These are phyloP conservation scores for Pseudogymnoascus sp. DNA, from an alignment of 2,329 filamentous ascomycete genomes.

Conservation along the genomic window DNA sequence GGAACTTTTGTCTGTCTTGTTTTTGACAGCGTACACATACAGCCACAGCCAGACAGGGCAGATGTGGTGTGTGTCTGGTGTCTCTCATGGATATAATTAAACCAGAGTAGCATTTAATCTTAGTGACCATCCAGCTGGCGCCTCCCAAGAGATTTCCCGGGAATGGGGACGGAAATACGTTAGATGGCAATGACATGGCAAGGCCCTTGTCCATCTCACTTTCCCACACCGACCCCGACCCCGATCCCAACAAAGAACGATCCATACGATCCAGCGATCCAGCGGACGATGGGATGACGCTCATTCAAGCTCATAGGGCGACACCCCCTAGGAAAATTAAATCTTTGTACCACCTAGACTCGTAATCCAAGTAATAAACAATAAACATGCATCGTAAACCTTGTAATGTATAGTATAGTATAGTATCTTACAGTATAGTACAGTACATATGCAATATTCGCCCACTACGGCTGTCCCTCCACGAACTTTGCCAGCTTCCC, in stretches of 20 bases:
- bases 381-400: neutral
- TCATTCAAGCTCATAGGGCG: neutral
- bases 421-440: neutral
- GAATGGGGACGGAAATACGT: neutral
- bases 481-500: neutral
- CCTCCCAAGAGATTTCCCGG: neutral
- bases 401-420: neutral
- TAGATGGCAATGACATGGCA: neutral
- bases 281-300: neutral
- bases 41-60: neutral
- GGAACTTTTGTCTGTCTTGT: neutral
- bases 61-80: neutral
- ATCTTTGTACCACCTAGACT: neutral
- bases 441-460: neutral
- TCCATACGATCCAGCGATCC: neutral
- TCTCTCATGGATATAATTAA: neutral
- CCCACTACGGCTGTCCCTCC: neutral
- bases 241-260: neutral
- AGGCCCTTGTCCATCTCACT: neutral
- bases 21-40: neutral
- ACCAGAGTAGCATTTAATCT: neutral
- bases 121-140: neutral
- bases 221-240: neutral
- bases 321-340: neutral
- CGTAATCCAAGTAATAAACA: constrained; percentile 2